Conservation (phyloP, 352 stramenopile genomes). For the Phytopythium kandeliae region DNA sequence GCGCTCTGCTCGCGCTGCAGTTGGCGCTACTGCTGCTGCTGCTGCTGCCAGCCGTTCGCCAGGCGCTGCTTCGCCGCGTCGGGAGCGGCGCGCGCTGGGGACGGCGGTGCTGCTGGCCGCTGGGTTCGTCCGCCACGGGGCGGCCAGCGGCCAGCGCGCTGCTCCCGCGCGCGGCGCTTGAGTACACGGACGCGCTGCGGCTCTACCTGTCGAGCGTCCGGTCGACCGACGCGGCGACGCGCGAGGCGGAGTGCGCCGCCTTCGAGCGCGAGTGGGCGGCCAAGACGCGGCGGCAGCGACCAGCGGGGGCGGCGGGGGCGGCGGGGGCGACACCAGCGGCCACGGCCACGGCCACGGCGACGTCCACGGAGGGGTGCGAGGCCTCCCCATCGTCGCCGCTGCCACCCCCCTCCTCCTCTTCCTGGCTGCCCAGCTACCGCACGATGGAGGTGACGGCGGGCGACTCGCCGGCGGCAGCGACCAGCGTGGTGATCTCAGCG, state of each 20-base stretch:
- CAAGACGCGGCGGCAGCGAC: too few species aligned
- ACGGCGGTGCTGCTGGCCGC: not conserved
- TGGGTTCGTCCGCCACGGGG: slow-evolving; percentile 1
- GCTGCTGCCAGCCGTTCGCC: slow-evolving; percentile 13
- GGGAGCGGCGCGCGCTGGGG: slow-evolving; percentile 6
- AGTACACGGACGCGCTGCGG: slow-evolving; percentile 11
- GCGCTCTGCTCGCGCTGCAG: slow-evolving; percentile 17
- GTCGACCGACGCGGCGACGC: slow-evolving; percentile 6
- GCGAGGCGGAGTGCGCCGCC: slow-evolving; percentile 7
- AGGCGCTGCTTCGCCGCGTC: slow-evolving; percentile 5
- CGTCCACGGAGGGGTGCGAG: too few species aligned
- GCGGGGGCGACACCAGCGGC: too few species aligned
- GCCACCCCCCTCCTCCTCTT: not conserved
- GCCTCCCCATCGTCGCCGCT: not conserved
- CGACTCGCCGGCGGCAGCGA: not conserved
- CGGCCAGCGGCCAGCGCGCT: not conserved
- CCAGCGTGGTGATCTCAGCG: slow-evolving; percentile 7
- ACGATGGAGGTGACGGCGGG: not conserved
- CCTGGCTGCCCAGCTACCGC: not conserved
- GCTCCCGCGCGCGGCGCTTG: slow-evolving; percentile 7
- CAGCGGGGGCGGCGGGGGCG: too few species aligned
- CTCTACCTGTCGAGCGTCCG: slow-evolving; percentile 13
- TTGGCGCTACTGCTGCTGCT: slow-evolving; percentile 19
- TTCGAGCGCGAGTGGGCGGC: slow-evolving; percentile 31
- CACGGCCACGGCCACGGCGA: too few species aligned